Percentiles rank a stretch among this genome's conserved stretches.
Evolutionary conservation across 2,329 filamentous ascomycete species (phyloP).

Genomic region (Penicillium concentricum): DNA sequence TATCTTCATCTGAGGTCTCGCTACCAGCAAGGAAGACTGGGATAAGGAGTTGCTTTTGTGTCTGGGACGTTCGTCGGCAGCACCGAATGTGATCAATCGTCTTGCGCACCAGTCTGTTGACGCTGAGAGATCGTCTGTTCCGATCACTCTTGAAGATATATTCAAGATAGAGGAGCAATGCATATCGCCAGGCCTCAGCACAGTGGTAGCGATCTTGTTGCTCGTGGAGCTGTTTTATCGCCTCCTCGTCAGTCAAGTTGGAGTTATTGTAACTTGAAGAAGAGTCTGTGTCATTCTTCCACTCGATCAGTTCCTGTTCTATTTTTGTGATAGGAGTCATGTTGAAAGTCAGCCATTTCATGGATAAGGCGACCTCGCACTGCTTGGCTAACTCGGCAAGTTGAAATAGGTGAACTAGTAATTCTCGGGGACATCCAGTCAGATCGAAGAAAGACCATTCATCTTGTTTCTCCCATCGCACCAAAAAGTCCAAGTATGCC

Average conservation of each 20-base stretch:
- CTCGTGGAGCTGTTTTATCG: conserved; percentile 19
- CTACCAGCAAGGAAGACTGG: conserved; percentile 38
- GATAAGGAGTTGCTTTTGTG: conserved; percentile 40
- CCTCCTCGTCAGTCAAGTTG: not conserved
- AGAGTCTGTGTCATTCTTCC: not conserved
- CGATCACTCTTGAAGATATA: conserved; percentile 28
- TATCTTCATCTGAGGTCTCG: conserved; percentile 23
- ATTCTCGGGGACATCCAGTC: conserved; percentile 33
- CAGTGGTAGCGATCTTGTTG: conserved; percentile 33
- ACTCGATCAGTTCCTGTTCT: conserved; percentile 7
- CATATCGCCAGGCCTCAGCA: conserved; percentile 36
- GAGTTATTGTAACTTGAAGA: not conserved
- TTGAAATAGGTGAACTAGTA: conserved; percentile 27
- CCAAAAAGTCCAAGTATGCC: conserved; percentile 20
- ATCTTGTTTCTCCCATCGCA: conserved; percentile 20
- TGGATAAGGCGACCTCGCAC: conserved; percentile 26
- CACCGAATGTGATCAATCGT: conserved; percentile 32
- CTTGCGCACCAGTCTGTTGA: conserved; percentile 24
- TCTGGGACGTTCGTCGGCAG: conserved; percentile 28
- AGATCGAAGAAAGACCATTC: conserved; percentile 34
- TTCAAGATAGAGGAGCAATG: conserved; percentile 34
- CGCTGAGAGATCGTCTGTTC: conserved; percentile 12
- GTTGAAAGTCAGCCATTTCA: conserved; percentile 30
- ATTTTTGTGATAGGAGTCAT: conserved; percentile 23
- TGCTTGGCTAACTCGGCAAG: conserved; percentile 32